Evolutionary conservation across 1,139 yeast species (phyloP), one percentile per base, ranked within the genome.

Genomic region (Suhomyces anneliseae): DNA sequence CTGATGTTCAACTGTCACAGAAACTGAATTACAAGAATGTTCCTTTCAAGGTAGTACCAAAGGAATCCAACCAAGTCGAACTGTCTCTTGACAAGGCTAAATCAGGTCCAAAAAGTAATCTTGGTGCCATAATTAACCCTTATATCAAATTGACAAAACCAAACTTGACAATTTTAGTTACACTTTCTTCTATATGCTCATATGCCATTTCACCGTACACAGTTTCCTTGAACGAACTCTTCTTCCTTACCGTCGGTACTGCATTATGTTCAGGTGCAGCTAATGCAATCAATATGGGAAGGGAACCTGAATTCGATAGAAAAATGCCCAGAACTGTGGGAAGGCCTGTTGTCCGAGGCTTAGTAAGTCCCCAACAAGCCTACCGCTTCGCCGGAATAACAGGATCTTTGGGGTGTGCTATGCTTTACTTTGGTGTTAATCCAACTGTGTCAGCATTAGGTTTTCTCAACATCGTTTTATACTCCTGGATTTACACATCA

Each of bases 261-360:
- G 82, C 93, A 1, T 69, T 93, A 40, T 81, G 95, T 55, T 90
- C 97, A 0, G 95, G 96, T 8, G 83, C 97, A 2, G 99, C 99
- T 1, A 93, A 93, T 67, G 96, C 98, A 3, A 90, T 93, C 44
- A 93, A 93, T 62, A 93, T 92, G 96, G 98, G 92, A 1, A 76
- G 99, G 53, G 99, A 93, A 65, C 96, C 97, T 7, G 87, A 82
- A 29, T 93, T 82, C 62, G 99, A 93, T 62, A 79, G 81, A 43
- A 79, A 81, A 61, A 95, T 93, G 99, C 81, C 87, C 2, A 75
- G 99, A 59, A 93, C 99, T 0, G 82, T 87, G 19, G 80, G 85
- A 8, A 76, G 99, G 55, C 99, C 99, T 0, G 92, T 95, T 3
- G 98, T 92, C 1, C 74, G 92, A 24, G 97, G 97, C 0, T 63